phyloP scores from a whole-genome alignment of 2,329 filamentous ascomycete species.

The Phyllosticta ampelicida region DNA sequence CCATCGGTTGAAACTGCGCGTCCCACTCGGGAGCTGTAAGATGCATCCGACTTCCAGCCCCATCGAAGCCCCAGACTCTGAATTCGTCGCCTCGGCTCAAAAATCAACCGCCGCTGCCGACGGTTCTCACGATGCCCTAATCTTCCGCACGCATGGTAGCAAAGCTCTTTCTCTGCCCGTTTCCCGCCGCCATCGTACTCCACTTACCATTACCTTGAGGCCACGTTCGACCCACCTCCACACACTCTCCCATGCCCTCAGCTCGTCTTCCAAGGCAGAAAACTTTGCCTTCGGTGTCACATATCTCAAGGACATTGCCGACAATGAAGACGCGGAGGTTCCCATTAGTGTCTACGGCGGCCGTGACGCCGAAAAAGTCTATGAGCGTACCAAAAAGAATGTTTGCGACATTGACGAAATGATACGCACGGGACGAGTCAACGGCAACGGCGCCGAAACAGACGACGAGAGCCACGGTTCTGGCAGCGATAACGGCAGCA shows the following conservation, averaged over 20 bases:
- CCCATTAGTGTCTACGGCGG: constrained; percentile 57
- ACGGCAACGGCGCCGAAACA: neutral
- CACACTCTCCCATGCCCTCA: neutral
- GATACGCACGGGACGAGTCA: neutral
- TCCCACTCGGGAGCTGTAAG: constrained; percentile 48
- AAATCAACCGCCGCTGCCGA: neutral
- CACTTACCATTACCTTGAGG: neutral
- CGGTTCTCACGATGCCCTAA: neutral
- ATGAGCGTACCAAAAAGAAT: constrained; percentile 24
- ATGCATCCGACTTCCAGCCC: constrained; percentile 36
- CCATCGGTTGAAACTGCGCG: constrained; percentile 49
- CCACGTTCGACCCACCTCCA: neutral
- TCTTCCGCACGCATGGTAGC: neutral
- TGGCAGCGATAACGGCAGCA: neutral
- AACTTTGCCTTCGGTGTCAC: constrained; percentile 44
- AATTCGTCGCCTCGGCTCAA: neutral
- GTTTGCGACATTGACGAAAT: constrained; percentile 31
- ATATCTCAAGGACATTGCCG: constrained; percentile 59
- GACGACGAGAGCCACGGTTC: neutral
- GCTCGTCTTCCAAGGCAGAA: neutral
- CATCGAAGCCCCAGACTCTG: constrained; percentile 8
- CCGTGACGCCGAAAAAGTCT: neutral
- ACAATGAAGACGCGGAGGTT: constrained; percentile 53
- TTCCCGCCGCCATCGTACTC: neutral
- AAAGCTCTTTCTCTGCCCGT: neutral